phyloP scores from a whole-genome alignment of 1,284 basidiomycete genomes.

The Apiotrichum brassicae region DNA sequence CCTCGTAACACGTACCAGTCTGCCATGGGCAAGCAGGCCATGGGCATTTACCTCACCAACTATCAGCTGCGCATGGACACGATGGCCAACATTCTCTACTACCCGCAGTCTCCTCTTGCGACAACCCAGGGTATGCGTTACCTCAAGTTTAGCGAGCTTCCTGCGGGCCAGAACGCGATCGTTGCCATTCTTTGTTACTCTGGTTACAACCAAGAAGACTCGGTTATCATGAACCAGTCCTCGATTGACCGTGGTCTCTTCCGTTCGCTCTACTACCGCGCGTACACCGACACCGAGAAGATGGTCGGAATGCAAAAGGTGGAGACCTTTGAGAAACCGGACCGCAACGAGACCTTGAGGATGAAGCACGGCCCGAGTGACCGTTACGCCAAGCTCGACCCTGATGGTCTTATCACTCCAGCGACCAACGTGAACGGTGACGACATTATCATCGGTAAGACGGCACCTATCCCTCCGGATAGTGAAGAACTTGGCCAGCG shows the following conservation, averaged over 20 bases:
- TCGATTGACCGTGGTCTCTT: constrained; percentile 97
- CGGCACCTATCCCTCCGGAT: constrained; percentile 91
- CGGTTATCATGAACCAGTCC: constrained; percentile 99
- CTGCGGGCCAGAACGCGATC: constrained; percentile 96
- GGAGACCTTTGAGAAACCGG: constrained; percentile 97
- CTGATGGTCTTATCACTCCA: constrained; percentile 90
- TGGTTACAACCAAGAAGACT: constrained; percentile 99
- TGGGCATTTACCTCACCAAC: constrained; percentile 97
- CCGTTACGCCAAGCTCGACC: constrained; percentile 90
- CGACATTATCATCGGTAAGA: constrained; percentile 99
- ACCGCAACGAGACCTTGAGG: constrained; percentile 82
- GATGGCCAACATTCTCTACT: constrained; percentile 98
- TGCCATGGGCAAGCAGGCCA: constrained; percentile 99
- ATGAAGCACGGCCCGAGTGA: constrained; percentile 87
- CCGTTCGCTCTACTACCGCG: constrained; percentile 96
- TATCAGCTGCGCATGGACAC: constrained; percentile 96
- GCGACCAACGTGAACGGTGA: constrained; percentile 93
- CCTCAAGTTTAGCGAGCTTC: constrained; percentile 92
- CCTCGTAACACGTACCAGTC: constrained; percentile 99
- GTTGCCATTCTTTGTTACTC: constrained; percentile 98
- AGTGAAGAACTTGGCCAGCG: constrained; percentile 95
- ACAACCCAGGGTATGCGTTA: constrained; percentile 99
- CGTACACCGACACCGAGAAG: constrained; percentile 98
- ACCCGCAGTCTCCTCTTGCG: constrained; percentile 97
- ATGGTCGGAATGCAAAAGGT: constrained; percentile 85